A percentile compares a stretch with the other conserved stretches of the same genome.
phyloP scores from a whole-genome alignment of 306 rosid species.

The Quillaja saponaria region DNA sequence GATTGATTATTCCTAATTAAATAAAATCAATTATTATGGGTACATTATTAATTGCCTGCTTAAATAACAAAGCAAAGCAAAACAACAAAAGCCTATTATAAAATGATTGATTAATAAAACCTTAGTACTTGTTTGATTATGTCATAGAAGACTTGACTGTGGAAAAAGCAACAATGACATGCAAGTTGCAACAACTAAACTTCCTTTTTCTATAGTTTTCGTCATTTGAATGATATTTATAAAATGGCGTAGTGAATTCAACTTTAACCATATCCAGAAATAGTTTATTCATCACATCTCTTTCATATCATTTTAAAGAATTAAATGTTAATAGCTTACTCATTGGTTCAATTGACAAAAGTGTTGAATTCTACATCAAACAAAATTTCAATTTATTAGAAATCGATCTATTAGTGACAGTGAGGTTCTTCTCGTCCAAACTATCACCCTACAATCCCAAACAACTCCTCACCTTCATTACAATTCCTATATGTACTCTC shows the following conservation, averaged over 20 bases:
- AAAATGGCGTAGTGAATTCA: neutral
- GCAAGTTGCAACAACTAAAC: too few relatives aligned
- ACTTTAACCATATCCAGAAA: neutral
- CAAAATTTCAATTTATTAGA: neutral
- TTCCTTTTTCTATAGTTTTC: neutral
- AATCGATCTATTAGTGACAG: too few relatives aligned
- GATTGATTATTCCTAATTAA: neutral
- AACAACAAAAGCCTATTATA: slow-evolving; percentile 6
- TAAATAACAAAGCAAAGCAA: neutral
- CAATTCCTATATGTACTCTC: too few relatives aligned
- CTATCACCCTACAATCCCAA: too few relatives aligned
- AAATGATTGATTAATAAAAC: slow-evolving; percentile 9
- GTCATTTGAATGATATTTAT: neutral
- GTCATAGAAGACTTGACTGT: neutral
- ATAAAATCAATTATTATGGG: neutral
- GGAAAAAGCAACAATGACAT: neutral
- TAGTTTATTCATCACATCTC: neutral
- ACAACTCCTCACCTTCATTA: too few relatives aligned
- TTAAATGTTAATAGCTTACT: too few relatives aligned
- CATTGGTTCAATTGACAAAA: too few relatives aligned
- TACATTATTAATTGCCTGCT: slow-evolving; percentile 2
- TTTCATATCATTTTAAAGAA: too few relatives aligned
- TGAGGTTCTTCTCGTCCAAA: too few relatives aligned
- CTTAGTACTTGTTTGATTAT: neutral
- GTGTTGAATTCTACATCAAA: neutral